Evolutionary conservation across 2,329 filamentous ascomycete genomes (phyloP).

Genomic region (Sporothrix brasiliensis): DNA sequence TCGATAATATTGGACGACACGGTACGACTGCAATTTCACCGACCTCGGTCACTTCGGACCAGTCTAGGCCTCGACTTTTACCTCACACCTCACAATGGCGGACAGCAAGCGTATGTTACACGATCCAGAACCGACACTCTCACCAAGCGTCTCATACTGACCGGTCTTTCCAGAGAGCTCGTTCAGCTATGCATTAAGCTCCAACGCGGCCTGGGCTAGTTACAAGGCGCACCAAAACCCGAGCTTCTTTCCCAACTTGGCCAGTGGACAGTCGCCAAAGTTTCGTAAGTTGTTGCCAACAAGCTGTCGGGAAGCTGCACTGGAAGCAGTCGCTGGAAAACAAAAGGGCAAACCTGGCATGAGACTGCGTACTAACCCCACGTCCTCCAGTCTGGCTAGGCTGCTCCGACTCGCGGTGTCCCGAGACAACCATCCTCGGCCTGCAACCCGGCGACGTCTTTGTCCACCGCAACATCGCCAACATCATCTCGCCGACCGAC

Average conservation of each 20-base stretch:
- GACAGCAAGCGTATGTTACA: conserved; percentile 22
- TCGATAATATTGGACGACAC: not conserved
- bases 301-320: not conserved
- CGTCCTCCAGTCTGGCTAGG: conserved; percentile 72
- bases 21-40: not conserved
- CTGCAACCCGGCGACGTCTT: conserved; percentile 83
- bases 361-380: not conserved
- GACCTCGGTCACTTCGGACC: not conserved
- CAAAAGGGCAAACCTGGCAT: not conserved
- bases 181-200: conserved; percentile 65
- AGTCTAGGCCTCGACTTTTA: not conserved
- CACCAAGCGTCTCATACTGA: not conserved
- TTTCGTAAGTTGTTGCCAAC: conserved; percentile 51
- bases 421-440: conserved; percentile 79
- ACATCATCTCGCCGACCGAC: conserved; percentile 75
- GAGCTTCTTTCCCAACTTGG: conserved; percentile 68
- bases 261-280: conserved; percentile 66
- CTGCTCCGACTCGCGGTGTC: conserved; percentile 82
- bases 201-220: conserved; percentile 71
- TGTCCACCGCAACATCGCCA: conserved; percentile 88
- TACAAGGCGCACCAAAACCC: conserved; percentile 68
- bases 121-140: not conserved
- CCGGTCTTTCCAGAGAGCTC: conserved; percentile 51
- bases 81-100: conserved; percentile 26
- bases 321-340: not conserved